Evolutionary conservation across 441 rosid species (phyloP), one percentile per base, ranked within the genome.

Genomic region (Biscutella laevigata): DNA sequence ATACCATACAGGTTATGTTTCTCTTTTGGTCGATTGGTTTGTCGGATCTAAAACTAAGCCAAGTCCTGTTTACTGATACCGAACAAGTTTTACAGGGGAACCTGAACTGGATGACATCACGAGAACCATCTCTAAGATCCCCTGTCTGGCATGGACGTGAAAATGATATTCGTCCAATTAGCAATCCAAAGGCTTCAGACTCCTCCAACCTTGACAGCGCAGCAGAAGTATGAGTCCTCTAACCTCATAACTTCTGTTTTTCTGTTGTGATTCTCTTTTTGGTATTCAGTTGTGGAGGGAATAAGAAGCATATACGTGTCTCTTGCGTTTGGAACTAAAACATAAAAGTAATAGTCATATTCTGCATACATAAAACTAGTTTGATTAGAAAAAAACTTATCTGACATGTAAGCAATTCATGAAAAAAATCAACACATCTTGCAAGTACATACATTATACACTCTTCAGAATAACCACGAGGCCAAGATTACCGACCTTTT

Each of bases 21-120:
- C 51, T 35, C 35, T 25, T 33, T 37, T 57, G 22, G 17, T 50
- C 43, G 46, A 61, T 30, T 43, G 45, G 20, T 43, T 40, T 66
- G 13, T 35, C 62, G 50, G 44, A 46, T 39, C 25, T 64, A 37
- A 10, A 48, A 57, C 46, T 57, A 49, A 54, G 12, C 52, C 32
- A 28, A 36, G 37, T 49, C 65, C 44, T 33, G 60, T 27, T 40
- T 19, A 38, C 66, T 66, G 57, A 61, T 58, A 61, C 59, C 58
- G 47, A 59, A 26, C 45, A 25, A 32, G 45, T 17, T 66, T 46
- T 74, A 44, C 75, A 94, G 99, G 99, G 99, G 37, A 94, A 94
- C 77, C 75, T 94, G 76, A 94, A 94, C 72, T 94, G 99, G 99
- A 94, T 94, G 99, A 95, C 82, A 74, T 94, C 99, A 58, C 82